Evolutionary conservation across 2,329 filamentous ascomycete species (phyloP).

Genomic region (Cordyceps cicadae): DNA sequence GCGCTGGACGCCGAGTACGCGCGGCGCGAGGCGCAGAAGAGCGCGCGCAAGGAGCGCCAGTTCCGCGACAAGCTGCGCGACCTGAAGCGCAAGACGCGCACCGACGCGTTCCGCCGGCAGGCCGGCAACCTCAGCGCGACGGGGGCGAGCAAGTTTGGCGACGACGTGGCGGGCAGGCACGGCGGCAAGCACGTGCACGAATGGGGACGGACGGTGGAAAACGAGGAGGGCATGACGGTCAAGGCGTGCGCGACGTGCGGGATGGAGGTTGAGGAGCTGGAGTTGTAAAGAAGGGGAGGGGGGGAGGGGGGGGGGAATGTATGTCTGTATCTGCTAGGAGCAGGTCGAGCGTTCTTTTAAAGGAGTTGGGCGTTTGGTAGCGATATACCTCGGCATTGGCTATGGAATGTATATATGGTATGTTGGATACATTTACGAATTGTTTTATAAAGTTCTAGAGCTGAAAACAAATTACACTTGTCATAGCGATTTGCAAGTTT

Average conservation of each 20-base stretch:
- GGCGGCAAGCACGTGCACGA: conserved; percentile 74
- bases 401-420: not conserved
- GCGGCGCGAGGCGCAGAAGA: conserved; percentile 68
- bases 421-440: not conserved
- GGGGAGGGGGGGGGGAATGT: too few species aligned
- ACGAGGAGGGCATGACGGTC: conserved; percentile 63
- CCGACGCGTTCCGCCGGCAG: conserved; percentile 77
- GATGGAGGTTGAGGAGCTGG: conserved; percentile 71
- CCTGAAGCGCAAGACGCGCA: conserved; percentile 84
- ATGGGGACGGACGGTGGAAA: conserved; percentile 66
- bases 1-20: conserved; percentile 84
- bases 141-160: conserved; percentile 60
- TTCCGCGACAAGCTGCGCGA: conserved; percentile 85
- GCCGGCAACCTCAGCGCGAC: conserved; percentile 49
- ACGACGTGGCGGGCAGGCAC: conserved; percentile 53
- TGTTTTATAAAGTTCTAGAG: not conserved
- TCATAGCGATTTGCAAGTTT: too few species aligned
- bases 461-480: too few species aligned
- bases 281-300: too few species aligned
- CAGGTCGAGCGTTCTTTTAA: not conserved
- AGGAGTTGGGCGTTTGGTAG: not conserved
- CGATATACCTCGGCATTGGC: not conserved
- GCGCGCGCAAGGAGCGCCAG: conserved; percentile 78
- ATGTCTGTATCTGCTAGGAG: not conserved
- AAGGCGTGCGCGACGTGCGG: conserved; percentile 73